Conservation (phyloP, 352 stramenopile species). For the Pythium myriotylum region DNA sequence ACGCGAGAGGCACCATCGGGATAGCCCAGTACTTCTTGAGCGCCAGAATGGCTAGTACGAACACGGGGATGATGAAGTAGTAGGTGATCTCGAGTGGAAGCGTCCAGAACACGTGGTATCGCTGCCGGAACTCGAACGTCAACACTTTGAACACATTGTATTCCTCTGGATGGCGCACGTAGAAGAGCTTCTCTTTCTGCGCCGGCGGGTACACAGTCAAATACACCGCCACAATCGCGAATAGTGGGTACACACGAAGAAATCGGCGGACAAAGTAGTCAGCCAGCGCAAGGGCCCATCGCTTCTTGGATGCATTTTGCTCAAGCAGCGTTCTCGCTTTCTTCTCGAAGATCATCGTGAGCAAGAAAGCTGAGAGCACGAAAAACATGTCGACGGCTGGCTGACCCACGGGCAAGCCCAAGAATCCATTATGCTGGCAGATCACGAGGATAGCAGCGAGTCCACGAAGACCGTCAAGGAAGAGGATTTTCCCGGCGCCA, state of each 20-base stretch:
- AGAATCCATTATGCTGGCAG: too few relatives aligned
- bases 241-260: slow-evolving; percentile 4
- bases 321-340: too few relatives aligned
- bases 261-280: background rate
- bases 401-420: too few relatives aligned
- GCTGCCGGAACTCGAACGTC: background rate
- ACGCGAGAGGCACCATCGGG: slow-evolving; percentile 7
- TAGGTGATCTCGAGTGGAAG: slow-evolving; percentile 41
- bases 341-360: too few relatives aligned
- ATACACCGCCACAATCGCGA: slow-evolving; percentile 1
- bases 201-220: background rate
- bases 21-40: slow-evolving; percentile 23
- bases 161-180: background rate
- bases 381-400: too few relatives aligned
- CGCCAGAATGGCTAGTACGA: slow-evolving; percentile 19
- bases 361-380: too few relatives aligned
- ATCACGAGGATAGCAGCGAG: too few relatives aligned
- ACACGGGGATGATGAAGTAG: slow-evolving; percentile 42
- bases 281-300: background rate
- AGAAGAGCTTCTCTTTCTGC: background rate
- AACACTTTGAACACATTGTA: slow-evolving; percentile 1
- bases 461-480: too few relatives aligned
- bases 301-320: too few relatives aligned
- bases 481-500: background rate
- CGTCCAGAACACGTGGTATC: slow-evolving; percentile 22